Conservation (phyloP, 257 asterid genomes). For the Schizonepeta tenuifolia region DNA sequence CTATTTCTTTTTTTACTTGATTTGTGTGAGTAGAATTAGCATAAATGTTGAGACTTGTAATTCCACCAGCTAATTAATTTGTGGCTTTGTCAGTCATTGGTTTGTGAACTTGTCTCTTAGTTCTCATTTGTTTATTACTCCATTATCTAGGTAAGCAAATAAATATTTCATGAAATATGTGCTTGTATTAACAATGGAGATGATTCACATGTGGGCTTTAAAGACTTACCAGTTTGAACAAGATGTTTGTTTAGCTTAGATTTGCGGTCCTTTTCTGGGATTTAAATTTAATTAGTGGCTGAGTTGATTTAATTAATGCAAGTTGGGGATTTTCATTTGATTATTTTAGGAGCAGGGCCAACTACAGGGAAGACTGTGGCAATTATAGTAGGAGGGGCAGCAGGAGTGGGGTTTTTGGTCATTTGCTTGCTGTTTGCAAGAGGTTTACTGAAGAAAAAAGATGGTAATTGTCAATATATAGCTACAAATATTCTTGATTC, state of each 20-base stretch:
- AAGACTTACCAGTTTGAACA: slow-evolving; percentile 41
- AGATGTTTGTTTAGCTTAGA: slow-evolving; percentile 66
- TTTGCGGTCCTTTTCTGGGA: slow-evolving; percentile 47
- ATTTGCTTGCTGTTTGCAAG: slow-evolving; percentile 83
- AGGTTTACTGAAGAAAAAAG: slow-evolving; percentile 77
- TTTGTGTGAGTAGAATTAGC: slow-evolving; percentile 23
- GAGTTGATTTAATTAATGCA: slow-evolving; percentile 33
- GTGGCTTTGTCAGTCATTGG: slow-evolving; percentile 36
- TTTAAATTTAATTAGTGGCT: slow-evolving; percentile 23
- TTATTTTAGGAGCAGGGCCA: slow-evolving; percentile 71
- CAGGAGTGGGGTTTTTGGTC: slow-evolving; percentile 91
- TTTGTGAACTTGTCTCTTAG: slow-evolving; percentile 43
- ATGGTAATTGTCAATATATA: slow-evolving; percentile 55
- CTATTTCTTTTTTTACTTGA: not conserved
- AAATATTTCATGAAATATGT: slow-evolving; percentile 16
- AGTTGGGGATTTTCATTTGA: slow-evolving; percentile 36
- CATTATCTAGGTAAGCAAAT: not conserved
- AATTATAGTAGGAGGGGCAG: slow-evolving; percentile 97
- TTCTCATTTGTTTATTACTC: slow-evolving; percentile 17
- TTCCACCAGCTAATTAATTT: slow-evolving; percentile 15
- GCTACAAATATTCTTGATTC: not conserved
- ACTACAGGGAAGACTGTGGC: slow-evolving; percentile 94
- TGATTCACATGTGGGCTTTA: slow-evolving; percentile 32
- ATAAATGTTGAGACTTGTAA: slow-evolving; percentile 28
- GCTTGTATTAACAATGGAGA: slow-evolving; percentile 25